Evolutionary conservation across 352 stramenopile genomes (phyloP), one percentile per base, ranked within the genome.

Genomic region (Albugo candida): DNA sequence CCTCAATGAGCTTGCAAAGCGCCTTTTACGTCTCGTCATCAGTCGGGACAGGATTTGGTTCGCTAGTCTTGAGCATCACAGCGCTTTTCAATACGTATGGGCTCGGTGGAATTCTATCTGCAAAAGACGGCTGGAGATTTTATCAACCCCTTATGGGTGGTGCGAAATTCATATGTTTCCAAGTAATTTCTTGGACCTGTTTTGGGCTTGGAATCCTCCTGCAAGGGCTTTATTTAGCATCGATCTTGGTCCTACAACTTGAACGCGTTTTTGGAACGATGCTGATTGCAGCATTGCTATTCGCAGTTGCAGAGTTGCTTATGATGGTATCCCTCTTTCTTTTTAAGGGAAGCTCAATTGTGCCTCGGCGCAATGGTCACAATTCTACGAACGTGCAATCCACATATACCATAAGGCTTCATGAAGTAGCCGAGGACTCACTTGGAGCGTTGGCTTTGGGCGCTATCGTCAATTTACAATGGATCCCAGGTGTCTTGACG

Each of bases 261-360:
- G 72, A 91, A 51, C 49, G 84, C 20, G 83, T 91, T 41, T 66
- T 88, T 0, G 78, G 78, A 34, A 65, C 69, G 11, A 81, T 86
- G 64, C 67, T 61, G 8, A 53, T 78, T 13, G 77, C 70, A 0
- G 74, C 68, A 0, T 63, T 58, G 20, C 51, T 85, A 17, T 81
- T 81, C 37, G 54, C 83, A 11, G 49, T 80, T 34, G 68, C 77
- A 5, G 61, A 91, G 48, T 59, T 91, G 31, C 56, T 76, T 31
- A 91, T 87, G 74, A 82, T 91, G 61, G 66, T 83, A 51, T 87
- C 74, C 4, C 53, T 91, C 43, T 54, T 84, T 18, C 65, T 87
- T 17, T 91, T 86, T 45, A 52, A 56, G 35, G 35, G 45, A 38
- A 45, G 54, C 35, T 13, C 34, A 59, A 8, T 8, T 31, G 24